phyloP scores from a whole-genome alignment of 257 asterid species.

The Capsicum chinense region DNA sequence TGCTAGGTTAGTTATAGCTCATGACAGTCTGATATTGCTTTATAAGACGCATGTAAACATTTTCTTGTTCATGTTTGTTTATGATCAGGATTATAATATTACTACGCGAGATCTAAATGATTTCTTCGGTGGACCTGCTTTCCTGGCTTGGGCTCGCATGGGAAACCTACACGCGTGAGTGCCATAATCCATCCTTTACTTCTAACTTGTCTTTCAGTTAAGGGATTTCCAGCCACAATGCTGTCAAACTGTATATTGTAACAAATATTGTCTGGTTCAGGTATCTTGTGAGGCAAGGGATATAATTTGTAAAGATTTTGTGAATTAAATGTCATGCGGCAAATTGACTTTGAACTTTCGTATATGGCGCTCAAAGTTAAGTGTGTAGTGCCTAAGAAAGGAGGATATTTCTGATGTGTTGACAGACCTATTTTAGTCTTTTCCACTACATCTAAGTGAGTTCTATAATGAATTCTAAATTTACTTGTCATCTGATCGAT shows the following conservation, averaged over 20 bases:
- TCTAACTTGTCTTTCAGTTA: constrained; percentile 13
- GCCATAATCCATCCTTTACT: neutral
- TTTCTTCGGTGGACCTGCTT: constrained; percentile 99
- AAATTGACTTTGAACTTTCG: neutral
- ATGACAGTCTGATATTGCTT: constrained; percentile 18
- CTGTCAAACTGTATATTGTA: neutral
- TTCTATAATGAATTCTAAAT: constrained; percentile 13
- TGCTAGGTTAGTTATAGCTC: neutral
- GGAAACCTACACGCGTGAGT: constrained; percentile 91
- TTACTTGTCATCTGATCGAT: constrained; percentile 27
- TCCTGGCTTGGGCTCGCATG: constrained; percentile 99
- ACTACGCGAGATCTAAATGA: constrained; percentile 60
- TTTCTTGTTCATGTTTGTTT: constrained; percentile 29
- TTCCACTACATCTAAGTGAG: constrained; percentile 13
- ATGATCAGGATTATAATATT: constrained; percentile 71
- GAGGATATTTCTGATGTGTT: neutral
- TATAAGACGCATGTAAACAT: neutral
- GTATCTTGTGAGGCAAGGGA: neutral
- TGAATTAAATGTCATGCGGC: neutral
- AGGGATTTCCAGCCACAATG: constrained; percentile 27
- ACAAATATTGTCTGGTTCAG: constrained; percentile 24
- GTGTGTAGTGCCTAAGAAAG: neutral
- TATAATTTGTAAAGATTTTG: constrained; percentile 20
- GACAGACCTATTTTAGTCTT: constrained; percentile 19
- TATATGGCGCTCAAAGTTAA: constrained; percentile 9